Evolutionary conservation across 495 filamentous ascomycete genomes (phyloP).

Genomic region (Penicillium fimorum): DNA sequence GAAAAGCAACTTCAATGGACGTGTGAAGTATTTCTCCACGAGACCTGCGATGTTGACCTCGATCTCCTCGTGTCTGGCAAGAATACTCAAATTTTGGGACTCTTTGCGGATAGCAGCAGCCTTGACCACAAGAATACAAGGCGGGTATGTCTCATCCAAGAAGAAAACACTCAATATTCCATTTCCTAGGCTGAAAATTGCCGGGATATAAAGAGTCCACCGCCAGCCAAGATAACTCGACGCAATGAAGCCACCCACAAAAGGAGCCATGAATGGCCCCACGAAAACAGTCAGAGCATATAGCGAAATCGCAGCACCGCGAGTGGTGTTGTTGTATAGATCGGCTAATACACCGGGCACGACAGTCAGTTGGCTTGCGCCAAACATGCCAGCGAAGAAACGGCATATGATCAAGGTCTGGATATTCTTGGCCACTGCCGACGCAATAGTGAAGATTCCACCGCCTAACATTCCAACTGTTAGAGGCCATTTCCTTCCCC

Average conservation of each 20-base stretch:
- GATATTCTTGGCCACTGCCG: constrained; percentile 56
- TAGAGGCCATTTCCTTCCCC: constrained; percentile 59
- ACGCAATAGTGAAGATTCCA: constrained; percentile 54
- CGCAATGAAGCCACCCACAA: constrained; percentile 48
- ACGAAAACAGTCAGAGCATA: constrained; percentile 52
- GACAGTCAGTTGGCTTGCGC: constrained; percentile 49
- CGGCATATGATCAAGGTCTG: constrained; percentile 53
- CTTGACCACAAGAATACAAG: constrained; percentile 40
- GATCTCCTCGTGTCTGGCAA: constrained; percentile 49
- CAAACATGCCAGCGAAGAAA: constrained; percentile 53
- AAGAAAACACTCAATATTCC: constrained; percentile 29
- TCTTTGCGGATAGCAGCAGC: constrained; percentile 38
- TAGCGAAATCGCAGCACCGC: constrained; percentile 49
- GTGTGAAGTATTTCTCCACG: constrained; percentile 41
- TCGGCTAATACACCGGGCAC: constrained; percentile 54
- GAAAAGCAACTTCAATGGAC: constrained; percentile 44
- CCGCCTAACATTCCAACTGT: constrained; percentile 51
- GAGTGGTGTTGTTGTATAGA: constrained; percentile 46
- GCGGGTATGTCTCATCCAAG: constrained; percentile 41
- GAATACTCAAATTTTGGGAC: constrained; percentile 47
- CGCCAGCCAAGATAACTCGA: constrained; percentile 45
- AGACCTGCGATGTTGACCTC: constrained; percentile 40
- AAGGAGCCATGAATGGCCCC: constrained; percentile 47
- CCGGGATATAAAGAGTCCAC: constrained; percentile 48
- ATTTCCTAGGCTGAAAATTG: constrained; percentile 35